Evolutionary conservation across 441 rosid species (phyloP).

Genomic region (Omphalea diandra): DNA sequence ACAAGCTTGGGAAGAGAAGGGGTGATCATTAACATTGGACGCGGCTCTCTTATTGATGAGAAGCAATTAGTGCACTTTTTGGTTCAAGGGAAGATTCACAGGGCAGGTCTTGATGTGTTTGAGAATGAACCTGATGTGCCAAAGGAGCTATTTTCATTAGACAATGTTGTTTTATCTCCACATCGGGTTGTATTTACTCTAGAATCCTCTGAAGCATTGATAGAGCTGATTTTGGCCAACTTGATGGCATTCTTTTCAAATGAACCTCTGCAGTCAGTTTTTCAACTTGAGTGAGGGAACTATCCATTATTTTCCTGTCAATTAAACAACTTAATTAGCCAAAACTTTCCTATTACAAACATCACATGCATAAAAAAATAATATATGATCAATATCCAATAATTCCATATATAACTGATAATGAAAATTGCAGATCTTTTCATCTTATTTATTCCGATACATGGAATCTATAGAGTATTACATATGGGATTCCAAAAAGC

Average conservation of each 20-base stretch:
- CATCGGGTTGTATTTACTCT: conserved; percentile 33
- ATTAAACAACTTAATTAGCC: background rate
- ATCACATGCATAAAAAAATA: no score
- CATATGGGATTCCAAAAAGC: no score
- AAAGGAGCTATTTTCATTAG: conserved; percentile 37
- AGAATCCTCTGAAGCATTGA: conserved; percentile 31
- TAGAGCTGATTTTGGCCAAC: conserved; percentile 30
- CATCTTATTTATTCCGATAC: no score
- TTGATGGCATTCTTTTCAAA: conserved; percentile 51
- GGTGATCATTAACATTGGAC: conserved; percentile 53
- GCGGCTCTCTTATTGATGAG: conserved; percentile 61
- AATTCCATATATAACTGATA: no score
- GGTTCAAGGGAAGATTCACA: conserved; percentile 40
- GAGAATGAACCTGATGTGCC: conserved; percentile 60
- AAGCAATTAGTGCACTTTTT: conserved; percentile 45
- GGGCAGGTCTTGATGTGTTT: conserved; percentile 65
- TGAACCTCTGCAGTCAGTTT: conserved; percentile 33
- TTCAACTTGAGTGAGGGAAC: conserved; percentile 13
- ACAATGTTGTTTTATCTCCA: conserved; percentile 45
- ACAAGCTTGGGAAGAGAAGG: conserved; percentile 57
- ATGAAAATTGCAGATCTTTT: no score
- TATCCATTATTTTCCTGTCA: background rate
- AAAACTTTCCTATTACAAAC: no score
- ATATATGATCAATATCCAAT: no score
- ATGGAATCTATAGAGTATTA: no score